A percentile compares a stretch with the other conserved stretches of the same genome.
Conservation (phyloP, 2,329 filamentous ascomycete species). For the Diaporthe capsici region DNA sequence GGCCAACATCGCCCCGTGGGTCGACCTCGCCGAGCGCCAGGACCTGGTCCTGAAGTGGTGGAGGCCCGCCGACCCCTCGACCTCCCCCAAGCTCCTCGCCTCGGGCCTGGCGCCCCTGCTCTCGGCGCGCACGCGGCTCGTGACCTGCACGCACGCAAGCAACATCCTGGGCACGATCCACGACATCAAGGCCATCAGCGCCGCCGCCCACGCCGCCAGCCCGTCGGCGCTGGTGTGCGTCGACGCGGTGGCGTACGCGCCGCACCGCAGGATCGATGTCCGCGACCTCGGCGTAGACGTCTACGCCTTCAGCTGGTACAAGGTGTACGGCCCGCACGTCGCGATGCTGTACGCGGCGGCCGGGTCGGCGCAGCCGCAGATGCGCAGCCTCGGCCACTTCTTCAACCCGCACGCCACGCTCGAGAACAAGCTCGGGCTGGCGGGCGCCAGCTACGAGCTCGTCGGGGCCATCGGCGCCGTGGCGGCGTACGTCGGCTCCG, state of each 20-base stretch:
- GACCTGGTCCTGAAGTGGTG: constrained; percentile 79
- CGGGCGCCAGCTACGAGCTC: constrained; percentile 80
- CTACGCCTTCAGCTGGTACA: constrained; percentile 87
- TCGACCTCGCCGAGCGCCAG: constrained; percentile 74
- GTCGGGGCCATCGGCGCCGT: constrained; percentile 73
- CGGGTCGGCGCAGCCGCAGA: constrained; percentile 63
- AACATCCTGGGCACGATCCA: constrained; percentile 82
- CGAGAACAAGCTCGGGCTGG: constrained; percentile 77
- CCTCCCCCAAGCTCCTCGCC: constrained; percentile 68
- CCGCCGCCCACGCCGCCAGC: constrained; percentile 62
- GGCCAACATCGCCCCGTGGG: constrained; percentile 82
- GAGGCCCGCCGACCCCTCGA: constrained; percentile 58
- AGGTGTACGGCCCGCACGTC: constrained; percentile 84
- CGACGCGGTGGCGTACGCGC: constrained; percentile 83
- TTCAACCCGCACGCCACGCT: constrained; percentile 75
- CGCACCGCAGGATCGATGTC: constrained; percentile 79
- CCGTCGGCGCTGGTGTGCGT: constrained; percentile 76
- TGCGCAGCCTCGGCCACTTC: constrained; percentile 73
- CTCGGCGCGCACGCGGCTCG: constrained; percentile 74
- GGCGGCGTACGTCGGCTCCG: constrained; percentile 67
- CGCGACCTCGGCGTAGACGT: constrained; percentile 78
- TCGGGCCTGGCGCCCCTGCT: constrained; percentile 72
- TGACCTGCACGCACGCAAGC: constrained; percentile 80
- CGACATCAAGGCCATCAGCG: constrained; percentile 69
- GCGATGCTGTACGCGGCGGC: constrained; percentile 77